Base-by-base conservation (phyloP, 352 stramenopile species). In the Thraustochytrium sp. region DNA sequence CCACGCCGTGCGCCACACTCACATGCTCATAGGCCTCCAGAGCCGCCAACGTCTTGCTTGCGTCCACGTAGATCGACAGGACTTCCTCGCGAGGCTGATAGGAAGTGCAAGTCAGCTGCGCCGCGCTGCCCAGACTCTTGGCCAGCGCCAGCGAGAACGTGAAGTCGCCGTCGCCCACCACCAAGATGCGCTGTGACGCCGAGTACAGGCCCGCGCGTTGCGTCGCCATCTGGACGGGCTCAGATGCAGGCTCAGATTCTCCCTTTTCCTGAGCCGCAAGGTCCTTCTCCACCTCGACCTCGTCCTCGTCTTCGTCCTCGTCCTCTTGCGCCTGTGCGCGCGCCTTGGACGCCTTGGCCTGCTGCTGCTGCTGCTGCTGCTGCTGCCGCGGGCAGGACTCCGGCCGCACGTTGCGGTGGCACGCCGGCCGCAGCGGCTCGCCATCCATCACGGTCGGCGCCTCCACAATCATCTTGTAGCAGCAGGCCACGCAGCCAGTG, bases 111-210 rank as follows among this genome's bases (percentile, higher is more conserved):
- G 97, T 89, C 2, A 98, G 73, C 51, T 85, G 88, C 77, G 26
- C 91, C 2, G 74, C 61, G 38, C 61, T 18, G 44, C 82, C 64
- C 46, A 95, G 88, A 49, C 88, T 88, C 40, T 90, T 88, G 8
- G 93, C 90, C 2, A 98, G 86, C 48, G 93, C 93, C 46, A 97
- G 86, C 36, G 94, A 98, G 87, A 96, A 98, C 2, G 94, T 96
- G 77, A 98, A 97, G 89, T 98, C 96, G 55, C 96, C 96, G 86
- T 98, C 96, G 21, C 96, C 96, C 2, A 98, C 89, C 0, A 93
- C 97, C 40, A 98, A 84, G 2, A 97, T 89, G 23, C 87, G 85
- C 78, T 89, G 87, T 21, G 90, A 62, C 16, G 87, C 61, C 0
- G 38, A 38, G 49, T 85, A 82, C 21, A 77, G 80, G 21, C 44